Evolutionary conservation across 179 eudicot genomes (phyloP).

Genomic region (Heliamphora pulchella): DNA sequence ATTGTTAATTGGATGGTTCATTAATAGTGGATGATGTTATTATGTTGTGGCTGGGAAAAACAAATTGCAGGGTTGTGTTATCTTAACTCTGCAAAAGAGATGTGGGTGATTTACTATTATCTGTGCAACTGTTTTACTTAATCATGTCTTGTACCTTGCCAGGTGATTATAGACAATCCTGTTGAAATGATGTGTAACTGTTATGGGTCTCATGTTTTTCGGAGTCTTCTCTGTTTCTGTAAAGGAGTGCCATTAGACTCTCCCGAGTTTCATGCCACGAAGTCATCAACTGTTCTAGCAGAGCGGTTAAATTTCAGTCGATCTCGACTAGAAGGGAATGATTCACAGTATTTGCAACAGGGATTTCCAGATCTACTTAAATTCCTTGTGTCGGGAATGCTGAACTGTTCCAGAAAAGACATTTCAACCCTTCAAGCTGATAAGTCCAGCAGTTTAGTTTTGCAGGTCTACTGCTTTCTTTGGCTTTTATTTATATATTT

Average conservation of each 20-base stretch:
- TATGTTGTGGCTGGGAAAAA: not conserved
- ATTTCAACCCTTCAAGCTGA: conserved; percentile 52
- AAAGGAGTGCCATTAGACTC: conserved; percentile 68
- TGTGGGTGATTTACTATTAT: not conserved
- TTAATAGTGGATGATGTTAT: not conserved
- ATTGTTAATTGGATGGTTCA: not conserved
- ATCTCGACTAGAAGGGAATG: conserved; percentile 27
- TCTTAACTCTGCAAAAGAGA: not conserved
- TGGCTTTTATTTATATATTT: not conserved
- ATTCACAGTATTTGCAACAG: conserved; percentile 29
- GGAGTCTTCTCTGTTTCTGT: conserved; percentile 86
- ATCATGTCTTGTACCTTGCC: conserved; percentile 15
- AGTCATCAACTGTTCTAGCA: conserved; percentile 55
- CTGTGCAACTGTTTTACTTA: not conserved
- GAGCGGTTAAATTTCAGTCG: conserved; percentile 53
- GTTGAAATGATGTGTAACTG: conserved; percentile 70
- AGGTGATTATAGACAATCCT: conserved; percentile 63
- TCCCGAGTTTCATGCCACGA: conserved; percentile 56
- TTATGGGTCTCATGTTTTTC: conserved; percentile 88
- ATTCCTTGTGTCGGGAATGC: conserved; percentile 56
- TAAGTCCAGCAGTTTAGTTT: conserved; percentile 78
- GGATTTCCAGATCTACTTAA: conserved; percentile 74
- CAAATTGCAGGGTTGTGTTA: not conserved
- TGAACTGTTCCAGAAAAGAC: conserved; percentile 43
- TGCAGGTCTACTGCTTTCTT: conserved; percentile 52